Evolutionary conservation across 1,139 yeast genomes (phyloP).

Genomic region (Torulaspora pretoriensis): DNA sequence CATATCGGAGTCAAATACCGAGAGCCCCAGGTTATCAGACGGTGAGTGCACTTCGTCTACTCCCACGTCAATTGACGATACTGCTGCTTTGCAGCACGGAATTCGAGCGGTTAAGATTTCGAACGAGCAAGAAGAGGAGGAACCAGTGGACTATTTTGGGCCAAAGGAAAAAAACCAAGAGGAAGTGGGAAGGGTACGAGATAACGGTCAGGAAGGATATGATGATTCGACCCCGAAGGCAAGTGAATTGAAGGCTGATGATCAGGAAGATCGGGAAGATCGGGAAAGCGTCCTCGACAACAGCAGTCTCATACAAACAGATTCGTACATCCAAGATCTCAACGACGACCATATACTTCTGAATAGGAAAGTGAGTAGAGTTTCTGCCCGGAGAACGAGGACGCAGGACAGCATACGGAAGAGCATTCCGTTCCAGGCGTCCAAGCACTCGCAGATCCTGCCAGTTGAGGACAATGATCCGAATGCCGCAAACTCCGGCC

Average conservation of each 20-base stretch:
- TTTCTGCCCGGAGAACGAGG: constrained; percentile 16
- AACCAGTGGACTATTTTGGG: constrained; percentile 5
- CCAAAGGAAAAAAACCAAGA: constrained; percentile 2
- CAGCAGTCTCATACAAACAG: constrained; percentile 25
- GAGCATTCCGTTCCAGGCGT: constrained; percentile 32
- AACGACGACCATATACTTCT: constrained; percentile 23
- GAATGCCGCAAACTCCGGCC: constrained; percentile 7
- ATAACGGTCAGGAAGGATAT: not conserved
- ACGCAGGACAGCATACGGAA: constrained; percentile 20
- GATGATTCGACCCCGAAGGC: not conserved
- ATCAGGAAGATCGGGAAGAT: not conserved
- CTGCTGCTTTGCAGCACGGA: constrained; percentile 10
- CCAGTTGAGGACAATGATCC: constrained; percentile 23
- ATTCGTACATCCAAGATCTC: constrained; percentile 28
- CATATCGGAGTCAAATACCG: constrained; percentile 25
- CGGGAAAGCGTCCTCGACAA: constrained; percentile 13
- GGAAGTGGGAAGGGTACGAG: not conserved
- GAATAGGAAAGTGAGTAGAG: constrained; percentile 24
- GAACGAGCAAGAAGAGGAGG: not conserved
- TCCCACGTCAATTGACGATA: constrained; percentile 27
- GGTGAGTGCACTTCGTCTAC: constrained; percentile 24
- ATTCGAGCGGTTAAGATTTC: constrained; percentile 2
- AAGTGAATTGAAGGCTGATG: not conserved
- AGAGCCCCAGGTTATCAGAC: constrained; percentile 21
- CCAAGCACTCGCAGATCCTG: constrained; percentile 33